These are phyloP conservation scores for Chlamydomonas sphaeroides DNA, from an alignment of 139 green algal genomes.

Conservation along the genomic window DNA sequence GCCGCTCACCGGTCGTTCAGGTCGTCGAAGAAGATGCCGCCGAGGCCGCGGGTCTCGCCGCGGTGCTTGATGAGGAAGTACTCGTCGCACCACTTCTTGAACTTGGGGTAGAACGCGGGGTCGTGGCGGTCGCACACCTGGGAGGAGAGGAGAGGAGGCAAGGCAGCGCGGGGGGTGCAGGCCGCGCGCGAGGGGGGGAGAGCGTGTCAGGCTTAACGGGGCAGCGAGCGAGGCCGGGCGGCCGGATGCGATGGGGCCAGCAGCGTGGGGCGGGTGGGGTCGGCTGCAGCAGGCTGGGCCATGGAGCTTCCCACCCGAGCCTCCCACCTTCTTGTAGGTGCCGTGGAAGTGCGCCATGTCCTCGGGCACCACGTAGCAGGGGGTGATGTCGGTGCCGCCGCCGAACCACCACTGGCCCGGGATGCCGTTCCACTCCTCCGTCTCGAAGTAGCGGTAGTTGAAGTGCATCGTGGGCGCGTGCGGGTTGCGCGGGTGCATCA, in stretches of 20 bases:
- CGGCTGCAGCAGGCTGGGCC: no score
- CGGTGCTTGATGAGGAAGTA: constrained; percentile 99
- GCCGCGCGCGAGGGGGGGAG: no score
- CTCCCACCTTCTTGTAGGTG: constrained; percentile 85
- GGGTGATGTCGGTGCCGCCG: constrained; percentile 98
- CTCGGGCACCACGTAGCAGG: constrained; percentile 91
- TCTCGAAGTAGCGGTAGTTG: constrained; percentile 99
- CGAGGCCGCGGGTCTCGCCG: constrained; percentile 86
- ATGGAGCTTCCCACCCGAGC: background rate
- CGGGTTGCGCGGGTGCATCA: constrained; percentile 99
- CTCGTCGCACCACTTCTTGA: constrained; percentile 97
- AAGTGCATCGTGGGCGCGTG: constrained; percentile 99
- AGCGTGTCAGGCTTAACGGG: no score
- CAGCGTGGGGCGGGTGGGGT: no score
- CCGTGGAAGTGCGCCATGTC: constrained; percentile 99
- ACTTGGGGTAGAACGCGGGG: constrained; percentile 90
- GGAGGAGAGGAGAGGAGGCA: background rate
- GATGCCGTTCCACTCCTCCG: constrained; percentile 93
- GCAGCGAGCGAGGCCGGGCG: no score
- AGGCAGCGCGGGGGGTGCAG: background rate
- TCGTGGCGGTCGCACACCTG: constrained; percentile 95
- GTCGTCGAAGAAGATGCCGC: constrained; percentile 99
- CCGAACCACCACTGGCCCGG: constrained; percentile 99
- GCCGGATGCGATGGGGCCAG: no score
- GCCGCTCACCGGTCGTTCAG: constrained; percentile 81